Evolutionary conservation across 78 protist species (phyloP).

Genomic region (Dictyostelium firmibasis): DNA sequence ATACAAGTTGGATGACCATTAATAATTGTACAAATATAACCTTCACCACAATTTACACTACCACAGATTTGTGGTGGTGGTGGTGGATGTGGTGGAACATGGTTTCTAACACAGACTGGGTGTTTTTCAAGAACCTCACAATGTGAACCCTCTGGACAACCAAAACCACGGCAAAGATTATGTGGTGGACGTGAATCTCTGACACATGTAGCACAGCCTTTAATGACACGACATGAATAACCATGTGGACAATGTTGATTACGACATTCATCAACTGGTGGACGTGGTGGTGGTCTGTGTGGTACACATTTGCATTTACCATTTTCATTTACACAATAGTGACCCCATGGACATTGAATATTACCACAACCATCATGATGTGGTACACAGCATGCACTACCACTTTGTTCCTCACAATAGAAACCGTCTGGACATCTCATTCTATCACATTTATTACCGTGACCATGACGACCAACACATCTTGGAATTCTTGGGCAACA

Average conservation of each 20-base stretch:
- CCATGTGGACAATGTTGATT: slow-evolving; percentile 8
- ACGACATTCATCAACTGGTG: background rate
- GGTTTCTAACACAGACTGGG: background rate
- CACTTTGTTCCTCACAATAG: slow-evolving; percentile 5
- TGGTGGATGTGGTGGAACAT: slow-evolving; percentile 17
- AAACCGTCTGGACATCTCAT: background rate
- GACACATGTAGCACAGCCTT: background rate
- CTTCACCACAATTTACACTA: background rate
- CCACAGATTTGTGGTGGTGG: background rate
- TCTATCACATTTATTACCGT: background rate
- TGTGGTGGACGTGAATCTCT: background rate
- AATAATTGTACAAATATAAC: background rate
- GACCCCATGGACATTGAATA: background rate
- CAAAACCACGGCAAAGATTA: background rate
- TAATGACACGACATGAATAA: background rate
- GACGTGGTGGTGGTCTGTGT: slow-evolving; percentile 1
- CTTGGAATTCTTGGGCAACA: slow-evolving; percentile 67
- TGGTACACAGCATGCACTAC: background rate
- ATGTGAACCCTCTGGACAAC: background rate
- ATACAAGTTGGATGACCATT: slow-evolving; percentile 1
- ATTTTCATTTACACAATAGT: background rate
- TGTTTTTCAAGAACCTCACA: background rate
- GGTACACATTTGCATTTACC: background rate
- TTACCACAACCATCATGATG: background rate
- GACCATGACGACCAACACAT: background rate